Base-by-base conservation (phyloP, 1,139 yeast species). In the Blastobotrys niveus region DNA sequence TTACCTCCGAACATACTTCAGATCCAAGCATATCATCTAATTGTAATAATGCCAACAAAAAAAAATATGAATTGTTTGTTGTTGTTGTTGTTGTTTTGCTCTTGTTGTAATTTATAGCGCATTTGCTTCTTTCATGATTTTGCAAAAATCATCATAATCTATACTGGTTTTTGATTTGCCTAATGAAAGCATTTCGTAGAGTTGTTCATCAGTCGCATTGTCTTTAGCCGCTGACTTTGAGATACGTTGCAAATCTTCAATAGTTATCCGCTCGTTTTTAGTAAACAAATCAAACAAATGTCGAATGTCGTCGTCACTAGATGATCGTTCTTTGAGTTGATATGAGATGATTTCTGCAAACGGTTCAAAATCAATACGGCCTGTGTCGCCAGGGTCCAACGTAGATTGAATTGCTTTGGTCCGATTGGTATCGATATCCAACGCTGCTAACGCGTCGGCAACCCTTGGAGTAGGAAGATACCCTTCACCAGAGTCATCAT, bases 1-100 rank as follows among this genome's bases (percentile, higher is more conserved):
- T 61, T 89, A 91, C 70, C 77, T 89, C 70, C 82, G 95, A 71
- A 82, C 84, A 64, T 89, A 85, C 73, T 89, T 89, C 80, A 82
- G 85, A 69, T 83, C 95, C 47, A 89, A 89, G 72, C 96, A 89
- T 63, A 89, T 89, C 60, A 82, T 89, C 56, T 89, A 72, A 67
- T 7, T 6, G 9, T 33, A 5, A 14, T 32, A 5, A 14, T 5
- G n/a, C n/a, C 17, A 32, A 14, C 5, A 33, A 17, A 7, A 5
- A 5, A 24, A 24, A 24, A 7, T 7, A 7, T 24, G 10, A 24
- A 7, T 7, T 24, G 6, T 24, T 24, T 24, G 19, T 32, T n/a
- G 26, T 30, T 9, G 20, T 25, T 6, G 6, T 31, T 31, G 6
- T 21, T 32, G 18, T 25, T 24, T 8, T 20, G 4, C n/a, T 29